Evolutionary conservation across 306 rosid genomes (phyloP).

Genomic region (Corylus avellana): DNA sequence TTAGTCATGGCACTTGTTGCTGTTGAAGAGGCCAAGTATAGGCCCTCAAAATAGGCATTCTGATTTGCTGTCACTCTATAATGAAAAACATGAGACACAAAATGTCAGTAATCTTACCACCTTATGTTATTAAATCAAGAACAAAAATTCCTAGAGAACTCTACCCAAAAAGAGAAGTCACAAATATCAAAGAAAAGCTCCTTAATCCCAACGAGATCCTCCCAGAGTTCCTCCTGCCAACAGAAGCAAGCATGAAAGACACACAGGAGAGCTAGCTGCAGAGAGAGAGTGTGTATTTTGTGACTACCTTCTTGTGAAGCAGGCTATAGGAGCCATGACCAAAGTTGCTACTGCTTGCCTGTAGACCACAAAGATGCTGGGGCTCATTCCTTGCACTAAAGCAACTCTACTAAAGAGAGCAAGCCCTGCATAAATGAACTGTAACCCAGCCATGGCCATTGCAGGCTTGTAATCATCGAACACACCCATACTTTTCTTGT

Average conservation of each 20-base stretch:
- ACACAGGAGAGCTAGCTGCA: background rate
- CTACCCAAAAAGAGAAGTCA: slow-evolving; percentile 65
- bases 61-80: slow-evolving; percentile 66
- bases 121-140: background rate
- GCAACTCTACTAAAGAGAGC: slow-evolving; percentile 67
- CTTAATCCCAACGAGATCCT: slow-evolving; percentile 39
- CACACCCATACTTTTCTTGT: slow-evolving; percentile 38
- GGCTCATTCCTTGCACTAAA: slow-evolving; percentile 62
- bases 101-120: background rate
- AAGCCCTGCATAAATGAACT: slow-evolving; percentile 54
- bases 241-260: background rate
- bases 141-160: background rate
- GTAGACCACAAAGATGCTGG: slow-evolving; percentile 59
- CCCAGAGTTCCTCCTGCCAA: slow-evolving; percentile 45
- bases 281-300: background rate
- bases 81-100: background rate
- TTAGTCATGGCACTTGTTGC: slow-evolving; percentile 67
- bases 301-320: slow-evolving; percentile 36
- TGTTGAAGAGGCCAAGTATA: slow-evolving; percentile 60
- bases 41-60: slow-evolving; percentile 65
- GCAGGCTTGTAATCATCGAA: slow-evolving; percentile 42
- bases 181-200: slow-evolving; percentile 54
- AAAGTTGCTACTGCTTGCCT: slow-evolving; percentile 71
- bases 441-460: slow-evolving; percentile 52
- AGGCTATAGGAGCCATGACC: slow-evolving; percentile 48